These are phyloP conservation scores for Anthracocystis panici-leucophaei DNA, from an alignment of 1,284 basidiomycete species.

Conservation along the genomic window DNA sequence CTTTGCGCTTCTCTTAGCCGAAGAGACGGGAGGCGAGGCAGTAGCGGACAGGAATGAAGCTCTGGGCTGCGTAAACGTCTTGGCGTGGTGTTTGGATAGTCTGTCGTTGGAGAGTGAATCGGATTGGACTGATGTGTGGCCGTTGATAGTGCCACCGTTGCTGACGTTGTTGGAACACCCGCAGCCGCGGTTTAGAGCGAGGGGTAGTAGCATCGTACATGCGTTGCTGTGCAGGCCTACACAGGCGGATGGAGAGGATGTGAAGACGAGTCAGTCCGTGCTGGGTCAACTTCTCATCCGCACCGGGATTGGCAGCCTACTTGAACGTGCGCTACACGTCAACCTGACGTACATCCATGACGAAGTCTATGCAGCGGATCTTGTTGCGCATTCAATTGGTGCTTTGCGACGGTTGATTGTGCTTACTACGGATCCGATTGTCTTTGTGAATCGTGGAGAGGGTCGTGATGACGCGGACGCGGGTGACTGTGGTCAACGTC, in stretches of 20 bases:
- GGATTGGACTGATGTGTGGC: conserved; percentile 40
- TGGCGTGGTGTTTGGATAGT: conserved; percentile 22
- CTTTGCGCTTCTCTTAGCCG: conserved; percentile 9
- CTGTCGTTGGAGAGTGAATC: conserved; percentile 11
- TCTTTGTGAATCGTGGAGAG: background rate
- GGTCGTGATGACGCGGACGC: background rate
- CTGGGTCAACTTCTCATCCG: conserved; percentile 29
- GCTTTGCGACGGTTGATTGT: conserved; percentile 35
- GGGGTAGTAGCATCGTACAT: conserved; percentile 13
- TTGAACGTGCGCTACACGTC: conserved; percentile 37
- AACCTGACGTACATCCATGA: conserved; percentile 48
- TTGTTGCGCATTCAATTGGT: conserved; percentile 20
- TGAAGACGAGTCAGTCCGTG: background rate
- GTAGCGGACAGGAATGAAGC: conserved; percentile 29
- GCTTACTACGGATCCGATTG: conserved; percentile 31
- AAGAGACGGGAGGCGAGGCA: background rate
- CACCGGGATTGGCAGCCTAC: conserved; percentile 39
- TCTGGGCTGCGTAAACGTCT: conserved; percentile 37
- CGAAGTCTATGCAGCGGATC: conserved; percentile 12
- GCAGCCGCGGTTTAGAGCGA: conserved; percentile 31
- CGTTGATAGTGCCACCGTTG: conserved; percentile 36
- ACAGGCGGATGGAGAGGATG: background rate
- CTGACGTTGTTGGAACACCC: conserved; percentile 41
- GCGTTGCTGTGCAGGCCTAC: conserved; percentile 10
- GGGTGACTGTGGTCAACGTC: conserved; percentile 26